Evolutionary conservation across 352 stramenopile genomes (phyloP), one percentile per base, ranked within the genome.

Genomic region (Pythium scleroteichum): DNA sequence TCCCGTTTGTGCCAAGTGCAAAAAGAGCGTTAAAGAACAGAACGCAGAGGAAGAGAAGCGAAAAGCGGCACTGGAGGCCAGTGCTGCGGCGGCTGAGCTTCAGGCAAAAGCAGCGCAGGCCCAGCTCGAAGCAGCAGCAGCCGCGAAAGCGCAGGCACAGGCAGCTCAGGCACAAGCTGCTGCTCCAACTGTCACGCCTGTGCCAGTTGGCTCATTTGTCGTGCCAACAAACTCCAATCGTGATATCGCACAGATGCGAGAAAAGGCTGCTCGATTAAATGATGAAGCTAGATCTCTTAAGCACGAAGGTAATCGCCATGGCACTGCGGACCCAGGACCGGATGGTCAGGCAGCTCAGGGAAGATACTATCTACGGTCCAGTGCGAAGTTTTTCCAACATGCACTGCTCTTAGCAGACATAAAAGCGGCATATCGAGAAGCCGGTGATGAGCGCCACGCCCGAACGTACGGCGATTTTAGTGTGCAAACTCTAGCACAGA

Each of bases 321-420:
- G 85, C 12, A 35, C 64, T 19, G 70, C 68, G 0, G 77, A 92
- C 32, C 44, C 71, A 5, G 76, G 77, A 0, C 49, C 57, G 13
- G 55, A 58, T 44, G 81, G 72, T 0, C 75, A 91, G 54, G 59
- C 85, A 24, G 85, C 81, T 14, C 77, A 90, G 59, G 86, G 67
- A 10, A 83, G 82, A 51, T 91, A 74, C 55, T 95, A 92, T 49
- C 73, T 95, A 42, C 78, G 74, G 13, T 88, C 84, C 5, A 84
- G 82, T 27, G 78, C 73, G 48, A 94, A 94, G 66, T 95, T 94
- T 64, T 90, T 95, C 35, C 77, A 92, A 63, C 76, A 94, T 42
- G 86, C 83, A 24, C 69, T 95, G 17, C 85, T 90, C 45, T 64
- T 92, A 17, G 79, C 85, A 24, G 82, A 95, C 51, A 67, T 94